Conservation (phyloP, 306 rosid genomes). For the Arachis hypogaea region DNA sequence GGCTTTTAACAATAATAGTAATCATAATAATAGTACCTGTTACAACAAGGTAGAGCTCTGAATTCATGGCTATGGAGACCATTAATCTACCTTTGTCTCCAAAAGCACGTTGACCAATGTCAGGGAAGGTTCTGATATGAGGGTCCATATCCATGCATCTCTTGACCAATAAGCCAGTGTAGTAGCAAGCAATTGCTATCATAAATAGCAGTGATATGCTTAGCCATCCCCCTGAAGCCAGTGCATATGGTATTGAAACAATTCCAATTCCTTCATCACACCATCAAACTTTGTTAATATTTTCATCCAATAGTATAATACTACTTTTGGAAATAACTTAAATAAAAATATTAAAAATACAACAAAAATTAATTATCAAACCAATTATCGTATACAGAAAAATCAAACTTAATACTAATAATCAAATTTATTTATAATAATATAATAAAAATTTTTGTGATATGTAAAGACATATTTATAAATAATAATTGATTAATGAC, state of each 20-base stretch:
- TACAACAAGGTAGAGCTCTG: conserved; percentile 73
- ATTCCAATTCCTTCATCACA: conserved; percentile 78
- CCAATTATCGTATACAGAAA: too few relatives aligned
- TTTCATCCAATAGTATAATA: too few relatives aligned
- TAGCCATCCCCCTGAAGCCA: conserved; percentile 84
- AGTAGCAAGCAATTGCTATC: conserved; percentile 57
- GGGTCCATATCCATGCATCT: conserved; percentile 81
- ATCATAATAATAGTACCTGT: conserved; percentile 20
- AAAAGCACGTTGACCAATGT: conserved; percentile 79
- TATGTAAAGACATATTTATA: too few relatives aligned
- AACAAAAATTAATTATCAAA: too few relatives aligned
- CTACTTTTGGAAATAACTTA: too few relatives aligned
- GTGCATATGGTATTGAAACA: conserved; percentile 75
- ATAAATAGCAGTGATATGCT: conserved; percentile 65
- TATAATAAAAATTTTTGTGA: too few relatives aligned
- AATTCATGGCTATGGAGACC: conserved; percentile 62
- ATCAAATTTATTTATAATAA: too few relatives aligned
- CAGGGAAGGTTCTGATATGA: conserved; percentile 64
- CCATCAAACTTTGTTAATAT: background rate
- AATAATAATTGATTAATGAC: too few relatives aligned
- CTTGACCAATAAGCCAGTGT: conserved; percentile 71
- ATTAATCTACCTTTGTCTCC: conserved; percentile 63
- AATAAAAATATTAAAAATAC: too few relatives aligned
- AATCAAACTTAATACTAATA: too few relatives aligned
- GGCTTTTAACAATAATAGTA: too few relatives aligned